Evolutionary conservation across 495 filamentous ascomycete species (phyloP).

Genomic region (Xylaria cubensis): DNA sequence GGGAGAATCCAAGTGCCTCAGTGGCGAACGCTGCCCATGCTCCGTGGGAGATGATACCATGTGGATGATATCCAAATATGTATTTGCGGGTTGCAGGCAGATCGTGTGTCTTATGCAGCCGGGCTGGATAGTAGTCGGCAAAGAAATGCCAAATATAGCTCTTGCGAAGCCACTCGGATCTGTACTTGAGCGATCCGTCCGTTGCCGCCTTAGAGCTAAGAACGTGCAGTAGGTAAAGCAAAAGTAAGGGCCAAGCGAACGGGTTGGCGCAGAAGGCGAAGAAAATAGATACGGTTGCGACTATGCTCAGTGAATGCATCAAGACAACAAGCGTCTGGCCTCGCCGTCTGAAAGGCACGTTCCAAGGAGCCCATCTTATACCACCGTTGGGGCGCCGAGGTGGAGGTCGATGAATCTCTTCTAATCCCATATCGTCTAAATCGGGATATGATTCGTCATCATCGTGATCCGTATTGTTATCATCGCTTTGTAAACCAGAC

Average conservation of each 20-base stretch:
- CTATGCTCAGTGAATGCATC: slow-evolving; percentile 83
- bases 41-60: slow-evolving; percentile 95
- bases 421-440: slow-evolving; percentile 38
- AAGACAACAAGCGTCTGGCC: slow-evolving; percentile 88
- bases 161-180: slow-evolving; percentile 75
- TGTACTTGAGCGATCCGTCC: slow-evolving; percentile 74
- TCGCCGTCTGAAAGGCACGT: slow-evolving; percentile 82
- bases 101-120: slow-evolving; percentile 80
- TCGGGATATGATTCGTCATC: slow-evolving; percentile 44
- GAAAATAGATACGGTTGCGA: slow-evolving; percentile 76
- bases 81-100: slow-evolving; percentile 88
- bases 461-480: slow-evolving; percentile 29
- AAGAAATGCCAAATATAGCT: slow-evolving; percentile 86
- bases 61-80: slow-evolving; percentile 97
- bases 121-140: slow-evolving; percentile 89
- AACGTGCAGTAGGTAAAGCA: slow-evolving; percentile 89
- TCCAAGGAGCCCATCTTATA: slow-evolving; percentile 84
- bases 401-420: slow-evolving; percentile 35
- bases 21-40: slow-evolving; percentile 93
- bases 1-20: slow-evolving; percentile 85
- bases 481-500: slow-evolving; percentile 20
- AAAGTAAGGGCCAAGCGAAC: slow-evolving; percentile 84
- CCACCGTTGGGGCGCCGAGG: slow-evolving; percentile 40
- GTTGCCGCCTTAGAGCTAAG: slow-evolving; percentile 77
- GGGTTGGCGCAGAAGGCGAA: slow-evolving; percentile 92